Base-by-base conservation (phyloP, 129 eudicot species). In the Pulicaria dysenterica region DNA sequence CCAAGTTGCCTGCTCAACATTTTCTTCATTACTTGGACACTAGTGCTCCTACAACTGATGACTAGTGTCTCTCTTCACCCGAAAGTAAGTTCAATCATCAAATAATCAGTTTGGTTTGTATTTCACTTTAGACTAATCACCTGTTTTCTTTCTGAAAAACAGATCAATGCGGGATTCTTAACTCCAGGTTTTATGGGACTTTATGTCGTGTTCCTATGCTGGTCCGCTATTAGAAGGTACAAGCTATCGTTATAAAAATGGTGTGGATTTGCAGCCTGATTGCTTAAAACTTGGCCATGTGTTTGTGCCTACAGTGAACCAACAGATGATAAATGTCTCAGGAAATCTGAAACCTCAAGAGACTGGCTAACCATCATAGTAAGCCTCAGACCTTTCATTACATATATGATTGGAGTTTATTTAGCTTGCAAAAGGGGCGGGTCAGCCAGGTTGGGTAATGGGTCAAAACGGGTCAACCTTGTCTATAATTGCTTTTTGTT, bases 161-260 rank as follows among this genome's bases (percentile, higher is more conserved):
- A 90, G 96, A 83, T 87, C 64, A 77, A 57, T 41, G 82, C 87
- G 7, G 95, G 95, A 24, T 85, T 87, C 77, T 74, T 90, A 78
- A 86, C 95, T 73, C 96, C 95, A 24, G 96, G 96, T 16, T 69
- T 90, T 40, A 87, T 90, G 96, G 96, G 96, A 43, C 89, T 90
- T 13, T 90, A 90, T 63, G 57, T 90, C 2, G 96, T 87, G 74
- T 90, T 87, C 73, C 88, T 90, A 56, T 90, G 96, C 73, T 90
- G 96, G 96, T 90, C 95, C n/a, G 96, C 96, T 11, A 83, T 90
- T 44, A 85, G 96, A 87, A 90, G 96, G 96, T 60, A 83, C 34
- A 24, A 24, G 31, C 31, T 24, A 0, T 24, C 31, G 31, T 24
- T 24, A 0, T 24, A 24, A 24, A 24, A 31, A 34, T 8, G 3